Conservation (phyloP, 1,139 yeast species). For the Hyphopichia wangnamkhiaoensis region DNA sequence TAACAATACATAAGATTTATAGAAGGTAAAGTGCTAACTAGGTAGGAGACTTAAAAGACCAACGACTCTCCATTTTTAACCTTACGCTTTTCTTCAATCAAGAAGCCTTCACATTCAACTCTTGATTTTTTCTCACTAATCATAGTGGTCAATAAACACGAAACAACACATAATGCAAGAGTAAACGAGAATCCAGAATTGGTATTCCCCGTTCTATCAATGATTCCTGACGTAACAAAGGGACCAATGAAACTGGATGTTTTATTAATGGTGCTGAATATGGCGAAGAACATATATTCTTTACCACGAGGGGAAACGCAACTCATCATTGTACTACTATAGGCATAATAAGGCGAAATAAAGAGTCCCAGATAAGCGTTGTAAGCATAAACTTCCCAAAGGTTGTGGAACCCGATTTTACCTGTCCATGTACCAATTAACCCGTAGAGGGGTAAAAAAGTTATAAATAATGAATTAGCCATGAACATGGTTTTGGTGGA, state of each 20-base stretch:
- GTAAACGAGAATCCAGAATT: constrained; percentile 9
- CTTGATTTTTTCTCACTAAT: constrained; percentile 8
- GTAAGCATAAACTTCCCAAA: constrained; percentile 11
- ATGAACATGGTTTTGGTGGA: constrained; percentile 8
- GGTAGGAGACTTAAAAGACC: too few species aligned
- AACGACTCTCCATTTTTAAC: constrained; percentile 4
- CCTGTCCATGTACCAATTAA: constrained; percentile 10
- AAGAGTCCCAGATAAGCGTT: constrained; percentile 9
- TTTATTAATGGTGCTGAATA: constrained; percentile 9
- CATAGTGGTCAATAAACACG: constrained; percentile 3
- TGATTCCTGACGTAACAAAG: constrained; percentile 8
- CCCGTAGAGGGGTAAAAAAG: constrained; percentile 8
- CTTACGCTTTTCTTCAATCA: constrained; percentile 7
- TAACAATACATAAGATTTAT: not conserved
- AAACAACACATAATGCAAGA: constrained; percentile 6
- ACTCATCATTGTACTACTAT: constrained; percentile 11
- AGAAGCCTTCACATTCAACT: constrained; percentile 8
- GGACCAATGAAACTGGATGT: constrained; percentile 11
- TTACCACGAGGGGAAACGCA: constrained; percentile 10
- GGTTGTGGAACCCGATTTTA: constrained; percentile 8
- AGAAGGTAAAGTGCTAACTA: too few species aligned
- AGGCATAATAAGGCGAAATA: constrained; percentile 9
- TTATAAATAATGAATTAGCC: constrained; percentile 6
- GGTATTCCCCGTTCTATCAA: constrained; percentile 8
- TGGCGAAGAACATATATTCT: constrained; percentile 10